A percentile compares a stretch with the other conserved stretches of the same genome.
phyloP scores from a whole-genome alignment of 805 yeast genomes.

The Saturnispora sanitii region DNA sequence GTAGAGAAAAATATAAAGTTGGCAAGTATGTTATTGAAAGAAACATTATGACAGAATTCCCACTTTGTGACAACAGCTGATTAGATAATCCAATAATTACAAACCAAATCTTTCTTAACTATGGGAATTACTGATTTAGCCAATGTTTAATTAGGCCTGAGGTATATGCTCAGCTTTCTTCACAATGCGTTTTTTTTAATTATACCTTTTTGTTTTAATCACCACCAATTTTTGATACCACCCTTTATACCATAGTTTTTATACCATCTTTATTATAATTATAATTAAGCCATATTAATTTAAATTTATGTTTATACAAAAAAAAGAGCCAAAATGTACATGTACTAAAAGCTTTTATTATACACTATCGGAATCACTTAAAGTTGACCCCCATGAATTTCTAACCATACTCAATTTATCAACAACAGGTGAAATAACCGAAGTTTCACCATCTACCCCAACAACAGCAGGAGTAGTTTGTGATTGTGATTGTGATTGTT shows the following conservation, averaged over 20 bases:
- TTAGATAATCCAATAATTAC: too few relatives aligned
- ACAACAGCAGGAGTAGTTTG: too few relatives aligned
- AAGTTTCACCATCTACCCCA: too few relatives aligned
- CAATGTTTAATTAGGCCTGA: too few relatives aligned
- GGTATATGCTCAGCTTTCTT: too few relatives aligned
- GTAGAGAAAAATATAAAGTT: constrained; percentile 25
- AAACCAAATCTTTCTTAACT: too few relatives aligned
- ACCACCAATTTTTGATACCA: background rate
- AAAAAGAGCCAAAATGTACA: background rate
- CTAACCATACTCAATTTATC: constrained; percentile 1
- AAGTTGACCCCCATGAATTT: constrained; percentile 1
- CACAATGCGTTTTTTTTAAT: background rate
- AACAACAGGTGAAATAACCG: background rate
- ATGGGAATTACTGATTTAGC: too few relatives aligned
- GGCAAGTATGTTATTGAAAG: constrained; percentile 28
- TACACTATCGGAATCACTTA: background rate
- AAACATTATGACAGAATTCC: constrained; percentile 10
- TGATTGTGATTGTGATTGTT: too few relatives aligned
- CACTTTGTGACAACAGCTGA: background rate
- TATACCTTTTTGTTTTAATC: background rate
- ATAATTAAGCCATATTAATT: too few relatives aligned
- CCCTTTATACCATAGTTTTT: background rate
- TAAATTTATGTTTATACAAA: background rate
- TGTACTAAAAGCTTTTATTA: too few relatives aligned
- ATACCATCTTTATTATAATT: background rate